Percentiles rank a stretch among this genome's conserved stretches.
Evolutionary conservation across 179 eudicot genomes (phyloP).

Genomic region (Spinacia oleracea): DNA sequence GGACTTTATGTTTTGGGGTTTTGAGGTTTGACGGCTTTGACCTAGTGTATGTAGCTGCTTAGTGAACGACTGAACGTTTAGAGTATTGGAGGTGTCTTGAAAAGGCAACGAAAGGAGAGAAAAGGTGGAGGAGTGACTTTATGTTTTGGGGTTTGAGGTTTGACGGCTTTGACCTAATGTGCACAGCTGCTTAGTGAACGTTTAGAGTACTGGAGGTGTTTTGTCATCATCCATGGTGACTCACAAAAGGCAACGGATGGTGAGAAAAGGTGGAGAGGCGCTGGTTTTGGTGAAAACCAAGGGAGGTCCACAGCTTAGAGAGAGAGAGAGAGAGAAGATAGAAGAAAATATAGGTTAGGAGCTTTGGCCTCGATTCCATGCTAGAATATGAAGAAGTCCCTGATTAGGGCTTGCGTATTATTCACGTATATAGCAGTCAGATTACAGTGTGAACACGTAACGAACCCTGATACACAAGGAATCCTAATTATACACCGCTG

Average conservation of each 20-base stretch:
- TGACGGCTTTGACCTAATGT: background rate
- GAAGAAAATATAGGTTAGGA: no score
- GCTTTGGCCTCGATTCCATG: no score
- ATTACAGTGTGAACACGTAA: no score
- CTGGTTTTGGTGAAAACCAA: background rate
- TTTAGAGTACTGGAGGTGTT: background rate
- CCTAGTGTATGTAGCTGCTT: background rate
- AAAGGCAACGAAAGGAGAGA: background rate
- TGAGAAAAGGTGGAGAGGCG: background rate
- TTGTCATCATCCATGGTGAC: no score
- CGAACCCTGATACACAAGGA: no score
- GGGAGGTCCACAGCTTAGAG: no score
- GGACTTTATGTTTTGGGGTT: background rate
- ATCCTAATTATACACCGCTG: no score
- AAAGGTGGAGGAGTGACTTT: background rate
- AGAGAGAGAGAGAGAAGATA: no score
- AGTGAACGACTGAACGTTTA: no score
- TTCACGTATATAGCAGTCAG: no score
- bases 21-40: background rate
- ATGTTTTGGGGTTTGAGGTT: background rate
- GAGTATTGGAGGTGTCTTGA: background rate
- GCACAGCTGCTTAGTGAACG: background rate
- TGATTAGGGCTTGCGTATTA: no score
- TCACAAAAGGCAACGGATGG: background rate
- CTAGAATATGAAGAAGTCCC: no score